phyloP scores from a whole-genome alignment of 306 rosid species.

The Glycine tomentella region DNA sequence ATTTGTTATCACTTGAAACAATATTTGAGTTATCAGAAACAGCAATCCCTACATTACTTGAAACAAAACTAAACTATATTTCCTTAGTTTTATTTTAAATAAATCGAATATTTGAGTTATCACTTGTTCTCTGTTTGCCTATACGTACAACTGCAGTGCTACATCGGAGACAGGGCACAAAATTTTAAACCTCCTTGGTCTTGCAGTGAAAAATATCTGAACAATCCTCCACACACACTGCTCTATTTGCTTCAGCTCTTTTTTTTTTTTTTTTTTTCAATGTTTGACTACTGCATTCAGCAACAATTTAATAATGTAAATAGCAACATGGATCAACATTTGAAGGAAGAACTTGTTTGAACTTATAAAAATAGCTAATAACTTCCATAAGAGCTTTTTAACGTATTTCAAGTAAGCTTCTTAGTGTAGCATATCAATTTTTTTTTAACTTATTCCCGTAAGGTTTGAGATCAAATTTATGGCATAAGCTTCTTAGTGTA shows the following conservation, averaged over 20 bases:
- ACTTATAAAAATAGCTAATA: not conserved
- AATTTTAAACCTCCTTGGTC: not conserved
- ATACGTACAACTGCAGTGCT: not conserved
- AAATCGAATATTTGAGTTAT: not conserved
- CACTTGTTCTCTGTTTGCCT: conserved; percentile 2
- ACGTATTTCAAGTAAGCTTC: not conserved
- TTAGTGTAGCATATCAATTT: not conserved
- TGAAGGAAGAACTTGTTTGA: not conserved
- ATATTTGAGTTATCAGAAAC: not conserved
- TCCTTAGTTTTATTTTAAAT: conserved; percentile 2
- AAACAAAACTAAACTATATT: not conserved
- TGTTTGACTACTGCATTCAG: not conserved
- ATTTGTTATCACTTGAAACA: not conserved
- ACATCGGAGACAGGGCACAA: not conserved
- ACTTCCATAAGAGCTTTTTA: not conserved
- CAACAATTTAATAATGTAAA: conserved; percentile 15
- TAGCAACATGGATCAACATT: conserved; percentile 31
- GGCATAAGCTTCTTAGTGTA: not conserved
- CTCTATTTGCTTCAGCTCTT: not conserved
- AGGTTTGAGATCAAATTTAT: not conserved
- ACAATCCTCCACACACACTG: not conserved
- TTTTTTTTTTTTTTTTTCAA: not conserved
- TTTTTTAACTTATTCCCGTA: not conserved
- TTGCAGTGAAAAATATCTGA: not conserved
- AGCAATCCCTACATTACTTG: not conserved